These are phyloP conservation scores for Penicillium waksmanii DNA, from an alignment of 495 filamentous ascomycete species.

Conservation along the genomic window DNA sequence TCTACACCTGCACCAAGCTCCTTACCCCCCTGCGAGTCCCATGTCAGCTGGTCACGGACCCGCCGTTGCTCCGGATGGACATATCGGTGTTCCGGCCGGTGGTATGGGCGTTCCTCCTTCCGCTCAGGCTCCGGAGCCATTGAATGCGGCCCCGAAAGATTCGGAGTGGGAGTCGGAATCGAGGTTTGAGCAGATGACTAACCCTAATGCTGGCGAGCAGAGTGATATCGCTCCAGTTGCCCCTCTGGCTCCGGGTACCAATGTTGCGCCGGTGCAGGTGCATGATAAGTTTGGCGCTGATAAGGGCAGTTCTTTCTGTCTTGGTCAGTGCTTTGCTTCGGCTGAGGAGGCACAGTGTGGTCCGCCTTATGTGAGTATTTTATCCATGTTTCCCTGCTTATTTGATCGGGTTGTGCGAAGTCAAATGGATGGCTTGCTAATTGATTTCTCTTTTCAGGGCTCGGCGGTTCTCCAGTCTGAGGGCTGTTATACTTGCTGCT, in stretches of 20 bases:
- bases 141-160: not conserved
- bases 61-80: not conserved
- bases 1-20: not conserved
- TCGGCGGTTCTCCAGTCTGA: conserved; percentile 15
- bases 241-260: conserved; percentile 13
- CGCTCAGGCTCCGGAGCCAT: not conserved
- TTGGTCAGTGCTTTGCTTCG: conserved; percentile 26
- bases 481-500: conserved; percentile 28
- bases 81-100: conserved; percentile 5
- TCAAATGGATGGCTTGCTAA: not conserved
- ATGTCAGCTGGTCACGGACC: not conserved
- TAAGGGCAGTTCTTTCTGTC: conserved; percentile 34
- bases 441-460: conserved; percentile 13
- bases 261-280: conserved; percentile 20
- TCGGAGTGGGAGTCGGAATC: not conserved
- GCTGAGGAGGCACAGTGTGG: conserved; percentile 19
- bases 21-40: not conserved
- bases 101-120: conserved; percentile 3
- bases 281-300: conserved; percentile 22
- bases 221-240: conserved; percentile 21
- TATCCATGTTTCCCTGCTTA: not conserved
- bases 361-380: conserved; percentile 24
- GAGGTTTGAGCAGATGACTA: no score
- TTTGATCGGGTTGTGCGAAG: no score
- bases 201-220: not conserved